These are phyloP conservation scores for Trichoderma sp. DNA, from an alignment of 2,329 filamentous ascomycete species.

Conservation along the genomic window DNA sequence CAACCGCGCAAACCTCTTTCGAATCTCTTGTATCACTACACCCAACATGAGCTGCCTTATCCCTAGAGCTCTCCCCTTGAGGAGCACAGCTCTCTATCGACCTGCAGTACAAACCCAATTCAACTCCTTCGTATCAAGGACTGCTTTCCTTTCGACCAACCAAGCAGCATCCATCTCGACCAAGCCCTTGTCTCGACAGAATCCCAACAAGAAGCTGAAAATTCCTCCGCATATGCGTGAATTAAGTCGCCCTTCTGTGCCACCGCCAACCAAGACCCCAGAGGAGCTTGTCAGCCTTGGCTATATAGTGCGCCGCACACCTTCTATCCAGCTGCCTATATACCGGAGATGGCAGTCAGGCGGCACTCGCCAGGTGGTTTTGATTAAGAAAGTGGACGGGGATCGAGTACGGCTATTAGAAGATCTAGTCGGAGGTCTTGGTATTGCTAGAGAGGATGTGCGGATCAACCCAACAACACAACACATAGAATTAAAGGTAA, in stretches of 20 bases:
- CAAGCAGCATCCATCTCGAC: constrained; percentile 23
- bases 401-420: constrained; percentile 60
- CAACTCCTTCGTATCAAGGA: constrained; percentile 18
- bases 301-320: constrained; percentile 71
- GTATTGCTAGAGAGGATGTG: constrained; percentile 53
- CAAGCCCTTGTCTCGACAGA: constrained; percentile 27
- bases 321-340: constrained; percentile 67
- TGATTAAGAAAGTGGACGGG: constrained; percentile 76
- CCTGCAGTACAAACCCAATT: not conserved
- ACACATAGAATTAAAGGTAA: constrained; percentile 72
- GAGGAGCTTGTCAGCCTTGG: constrained; percentile 37
- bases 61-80: constrained; percentile 25
- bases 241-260: constrained; percentile 28
- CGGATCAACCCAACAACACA: constrained; percentile 59
- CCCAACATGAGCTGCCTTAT: constrained; percentile 30
- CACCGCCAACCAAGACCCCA: constrained; percentile 31
- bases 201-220: constrained; percentile 28
- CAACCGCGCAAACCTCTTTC: not conserved
- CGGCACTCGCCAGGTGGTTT: constrained; percentile 70
- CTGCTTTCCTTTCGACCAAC: constrained; percentile 21
- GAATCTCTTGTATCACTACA: not conserved
- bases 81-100: constrained; percentile 23
- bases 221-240: constrained; percentile 27
- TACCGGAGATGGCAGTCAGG: constrained; percentile 73
- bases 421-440: constrained; percentile 60